phyloP scores from a whole-genome alignment of 345 rosid species.

The Lepidium sativum region DNA sequence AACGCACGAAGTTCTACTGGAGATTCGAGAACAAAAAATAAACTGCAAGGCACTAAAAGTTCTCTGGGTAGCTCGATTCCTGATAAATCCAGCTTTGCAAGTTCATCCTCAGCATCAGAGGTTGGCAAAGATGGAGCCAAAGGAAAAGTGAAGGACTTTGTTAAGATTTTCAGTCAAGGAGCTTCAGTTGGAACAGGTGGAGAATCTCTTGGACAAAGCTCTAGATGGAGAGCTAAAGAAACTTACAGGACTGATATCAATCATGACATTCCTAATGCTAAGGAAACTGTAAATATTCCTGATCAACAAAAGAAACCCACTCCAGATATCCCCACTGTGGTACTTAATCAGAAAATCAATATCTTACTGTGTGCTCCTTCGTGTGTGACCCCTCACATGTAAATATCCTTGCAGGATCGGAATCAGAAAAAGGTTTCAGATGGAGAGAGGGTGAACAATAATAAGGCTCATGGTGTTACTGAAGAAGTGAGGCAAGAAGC shows the following conservation, averaged over 20 bases:
- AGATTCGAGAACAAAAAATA: slow-evolving; percentile 32
- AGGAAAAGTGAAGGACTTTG: slow-evolving; percentile 77
- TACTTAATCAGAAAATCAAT: slow-evolving; percentile 11
- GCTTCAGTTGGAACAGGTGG: slow-evolving; percentile 28
- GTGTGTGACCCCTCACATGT: slow-evolving; percentile 1
- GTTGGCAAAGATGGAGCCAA: slow-evolving; percentile 31
- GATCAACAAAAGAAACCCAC: slow-evolving; percentile 8
- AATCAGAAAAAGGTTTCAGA: slow-evolving; percentile 21
- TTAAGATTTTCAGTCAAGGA: slow-evolving; percentile 66
- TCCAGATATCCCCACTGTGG: slow-evolving; percentile 24
- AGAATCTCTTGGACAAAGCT: slow-evolving; percentile 33
- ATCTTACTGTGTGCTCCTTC: not conserved
- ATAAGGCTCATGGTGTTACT: slow-evolving; percentile 22
- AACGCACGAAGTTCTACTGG: slow-evolving; percentile 18
- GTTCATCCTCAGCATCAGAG: slow-evolving; percentile 24
- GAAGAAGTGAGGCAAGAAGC: slow-evolving; percentile 35
- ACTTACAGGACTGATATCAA: slow-evolving; percentile 16
- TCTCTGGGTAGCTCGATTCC: slow-evolving; percentile 20
- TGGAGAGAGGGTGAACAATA: slow-evolving; percentile 3
- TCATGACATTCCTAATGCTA: not conserved
- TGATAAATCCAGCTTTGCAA: slow-evolving; percentile 26
- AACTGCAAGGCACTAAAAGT: slow-evolving; percentile 25
- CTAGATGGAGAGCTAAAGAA: slow-evolving; percentile 33
- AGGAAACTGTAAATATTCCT: slow-evolving; percentile 22
- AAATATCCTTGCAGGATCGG: not conserved